Base-by-base conservation (phyloP, 2,329 filamentous ascomycete genomes). In the Nigrospora oryzae region DNA sequence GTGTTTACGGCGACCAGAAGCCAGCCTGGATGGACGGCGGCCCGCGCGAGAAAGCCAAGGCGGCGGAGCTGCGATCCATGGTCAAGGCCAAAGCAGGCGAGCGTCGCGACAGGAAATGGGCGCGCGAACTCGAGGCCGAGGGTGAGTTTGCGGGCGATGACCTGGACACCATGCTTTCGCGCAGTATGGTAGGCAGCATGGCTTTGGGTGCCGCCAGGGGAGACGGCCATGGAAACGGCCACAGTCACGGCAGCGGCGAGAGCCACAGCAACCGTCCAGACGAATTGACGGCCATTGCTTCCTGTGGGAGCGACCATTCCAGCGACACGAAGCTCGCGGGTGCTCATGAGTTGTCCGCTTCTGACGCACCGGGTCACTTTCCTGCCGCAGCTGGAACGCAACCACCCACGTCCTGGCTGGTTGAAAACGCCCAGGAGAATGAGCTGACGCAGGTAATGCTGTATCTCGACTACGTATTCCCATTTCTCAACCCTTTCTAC, bases 401-500 rank as follows among this genome's bases (percentile, higher is more conserved):
- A 11, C 14, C 13, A 16, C 34, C 34, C 15, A 14, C 13, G 14
- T 36, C 34, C 14, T 36, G 34, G 34, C 23, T 28, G 23, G 23
- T 10, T 2, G 23, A 28, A 4, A 36, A 6, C 14, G 2, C 34
- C 7, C 34, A 36, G 10, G 34, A 36, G 15, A 3, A n/a, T 36
- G 57, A 59, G 33, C 50, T 53, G 3, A 52, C 56, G 53, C 68
- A 73, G 37, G 61, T 75, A 46, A 77, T 79, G 70, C 69, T 77
- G 46, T 83, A 81, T 54, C 65, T 83, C 38, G 79, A 84, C 56
- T 73, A 77, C 49, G 67, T 82, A 16, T 73, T 83, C 49, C 79
- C 80, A 2, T 77, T 81, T 51, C 61, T 83, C 1, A 83, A 79
- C 54, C 81, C 81, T 3, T 77, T 81, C 56, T 83, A 83, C 58